Base-by-base conservation (phyloP, 73 alveolate genomes). In the Urostyla sp. region DNA sequence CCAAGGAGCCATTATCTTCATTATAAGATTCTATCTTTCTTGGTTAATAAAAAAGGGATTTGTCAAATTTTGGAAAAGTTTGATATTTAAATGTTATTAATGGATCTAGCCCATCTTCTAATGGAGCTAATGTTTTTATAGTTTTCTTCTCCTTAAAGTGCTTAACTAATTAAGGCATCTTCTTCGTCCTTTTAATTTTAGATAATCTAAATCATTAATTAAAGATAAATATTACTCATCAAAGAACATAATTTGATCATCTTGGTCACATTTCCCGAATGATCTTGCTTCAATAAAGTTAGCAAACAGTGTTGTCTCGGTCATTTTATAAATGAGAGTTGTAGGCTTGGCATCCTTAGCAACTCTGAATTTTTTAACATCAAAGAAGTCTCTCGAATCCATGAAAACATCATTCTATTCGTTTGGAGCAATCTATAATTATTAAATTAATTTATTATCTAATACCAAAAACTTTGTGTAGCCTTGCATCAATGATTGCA, bases 381-480 rank as follows among this genome's bases (percentile, higher is more conserved):
- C 88, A 49, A 89, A 89, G 73, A 80, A 89, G 36, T 89, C 92
- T 63, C 91, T 57, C 13, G 95, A 81, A 56, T 89, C 92, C 3
- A 72, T 57, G 34, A 89, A 80, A 15, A 66, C 59, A 31, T 79
- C 86, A 38, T 72, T 84, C 0, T 84, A 45, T 31, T 83, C 59
- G 51, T 75, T 84, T 34, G 96, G 96, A 34, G 92, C 75, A 53
- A 67, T 73, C 77, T 63, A 63, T 5, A 40, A 38, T 5, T n/a
- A n/a, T n/a, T 4, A 63, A 43, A 8, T 63, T 5, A 59, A 37
- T n/a, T 37, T 35, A 26, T 37, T 5, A 40, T 24, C 2, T 20
- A 3, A 27, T 63, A 63, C 79, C 38, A 90, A 36, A 48, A 43
- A 90, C 44, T 61, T 88, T 11, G 80, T 59, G 46, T 90, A 90